Base-by-base conservation (phyloP, 2,329 filamentous ascomycete species). In the Botrytis hyacinthi region DNA sequence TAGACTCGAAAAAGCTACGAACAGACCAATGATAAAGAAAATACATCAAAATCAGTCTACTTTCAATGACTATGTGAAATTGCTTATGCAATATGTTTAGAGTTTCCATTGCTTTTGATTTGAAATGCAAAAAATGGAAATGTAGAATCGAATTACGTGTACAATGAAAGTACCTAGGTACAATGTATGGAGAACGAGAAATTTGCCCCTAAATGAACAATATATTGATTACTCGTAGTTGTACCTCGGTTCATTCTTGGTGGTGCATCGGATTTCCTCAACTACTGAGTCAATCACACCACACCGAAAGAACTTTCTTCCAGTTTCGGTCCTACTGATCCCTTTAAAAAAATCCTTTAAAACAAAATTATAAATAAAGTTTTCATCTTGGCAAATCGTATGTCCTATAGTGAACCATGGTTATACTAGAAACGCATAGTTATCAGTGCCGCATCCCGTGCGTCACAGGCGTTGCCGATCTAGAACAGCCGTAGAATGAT, bases 401-500 rank as follows among this genome's bases (percentile, higher is more conserved):
- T 44, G 22, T 63, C 20, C 57, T 35, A 6, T 59, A 59, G 29
- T 26, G 35, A 63, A 20, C 14, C 61, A 44, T 63, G 61, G 37
- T 44, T 6, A 20, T n/a, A 32, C 35, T 51, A 22, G 4, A 8
- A 12, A 37, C 20, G 18, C 32, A n/a, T 44, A 29, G 12, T 9
- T 22, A 54, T 40, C 26, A 54, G 26, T 54, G 35, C 48, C 46
- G 10, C 35, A n/a, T 42, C 32, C 48, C 48, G 66, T 69, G 66
- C 66, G 51, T 69, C 26, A 32, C 51, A 10, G 54, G 18, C n/a
- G 18, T 40, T 32, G 48, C 32, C 20, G 66, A 57, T 42, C 66
- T 69, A 57, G 66, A 69, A 69, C 66, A 42, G 18, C n/a, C 48
- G n/a, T 32, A 37, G 48, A 69, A 69, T 29, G 48, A 57, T 8